Evolutionary conservation across 768 basidiomycete genomes (phyloP).

Genomic region (Leccinum longicurvipes): DNA sequence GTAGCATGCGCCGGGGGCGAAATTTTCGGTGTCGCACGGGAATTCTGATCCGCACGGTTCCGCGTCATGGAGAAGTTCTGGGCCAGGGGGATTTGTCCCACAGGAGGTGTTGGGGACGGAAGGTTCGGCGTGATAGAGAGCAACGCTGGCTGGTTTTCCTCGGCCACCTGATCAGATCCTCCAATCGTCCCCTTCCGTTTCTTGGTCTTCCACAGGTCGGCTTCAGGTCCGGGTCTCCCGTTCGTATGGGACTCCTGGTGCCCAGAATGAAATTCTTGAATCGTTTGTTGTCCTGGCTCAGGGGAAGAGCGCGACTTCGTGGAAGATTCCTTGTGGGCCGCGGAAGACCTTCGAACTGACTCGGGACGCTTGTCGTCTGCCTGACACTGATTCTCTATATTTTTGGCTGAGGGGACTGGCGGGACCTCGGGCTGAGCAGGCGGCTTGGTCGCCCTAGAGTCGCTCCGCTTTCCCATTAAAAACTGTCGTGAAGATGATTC

Average conservation of each 20-base stretch:
- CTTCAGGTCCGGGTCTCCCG: no score
- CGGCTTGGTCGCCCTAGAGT: not conserved
- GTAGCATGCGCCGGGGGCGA: no score
- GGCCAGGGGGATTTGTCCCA: no score
- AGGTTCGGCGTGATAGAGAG: no score
- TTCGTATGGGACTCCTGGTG: no score
- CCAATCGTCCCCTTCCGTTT: not conserved
- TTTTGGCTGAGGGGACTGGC: not conserved
- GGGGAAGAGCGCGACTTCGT: not conserved
- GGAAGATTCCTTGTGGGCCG: not conserved
- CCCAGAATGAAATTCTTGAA: no score
- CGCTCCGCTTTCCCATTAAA: not conserved
- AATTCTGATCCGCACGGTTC: no score
- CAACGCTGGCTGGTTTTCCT: no score
- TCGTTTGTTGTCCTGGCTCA: not conserved
- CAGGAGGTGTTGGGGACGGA: no score
- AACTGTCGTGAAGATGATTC: not conserved
- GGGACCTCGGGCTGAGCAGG: not conserved
- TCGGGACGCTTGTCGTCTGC: not conserved
- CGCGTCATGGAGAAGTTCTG: no score
- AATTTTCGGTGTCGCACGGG: no score
- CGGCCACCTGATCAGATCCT: not conserved
- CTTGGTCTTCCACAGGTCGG: not conserved
- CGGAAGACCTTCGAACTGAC: not conserved
- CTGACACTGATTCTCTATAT: not conserved